Evolutionary conservation across 345 rosid species (phyloP), one percentile per base, ranked within the genome.

Genomic region (Gossypium thurberi): DNA sequence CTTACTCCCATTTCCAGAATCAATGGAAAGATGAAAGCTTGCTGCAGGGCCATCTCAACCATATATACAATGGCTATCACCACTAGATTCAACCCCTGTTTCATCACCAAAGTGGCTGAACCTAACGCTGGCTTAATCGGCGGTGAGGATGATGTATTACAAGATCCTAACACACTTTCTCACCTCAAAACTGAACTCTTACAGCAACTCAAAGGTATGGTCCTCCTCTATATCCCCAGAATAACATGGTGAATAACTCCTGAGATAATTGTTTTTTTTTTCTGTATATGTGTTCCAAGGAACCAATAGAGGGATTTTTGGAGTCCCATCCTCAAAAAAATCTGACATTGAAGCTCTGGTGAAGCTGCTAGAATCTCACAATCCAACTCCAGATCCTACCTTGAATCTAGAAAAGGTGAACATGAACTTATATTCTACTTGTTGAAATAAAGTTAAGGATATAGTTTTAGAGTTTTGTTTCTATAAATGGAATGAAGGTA

Each of bases 281-380:
- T n/a, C 20, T 59, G 3, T 71, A 28, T 17, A 1, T 8, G 10
- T 70, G 13, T 67, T 33, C 46, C 13, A 80, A 88, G 94, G 91
- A 69, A 82, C 81, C 37, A 92, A 92, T 63, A 94, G 97, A 82
- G 97, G 98, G 48, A 83, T 94, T 42, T 94, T 90, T 71, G 95
- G 98, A 43, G 87, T 85, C 1, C 78, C 82, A 13, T 89, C 97
- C 64, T 84, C 85, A 13, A 90, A 84, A 81, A 90, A 85, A 71
- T 18, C 84, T 51, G 90, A 92, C 83, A 90, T 90, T 59, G 88
- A 87, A 74, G 42, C 73, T 61, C 67, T 92, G 17, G 88, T 88
- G 52, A 81, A 86, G 81, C 83, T 84, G 23, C 69, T 92, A 17
- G 95, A 94, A 74, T 85, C 93, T 81, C 89, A 81, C 69, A 94